These are phyloP conservation scores for Acanthamoeba triangularis DNA, from an alignment of 208 protist species.

Conservation along the genomic window DNA sequence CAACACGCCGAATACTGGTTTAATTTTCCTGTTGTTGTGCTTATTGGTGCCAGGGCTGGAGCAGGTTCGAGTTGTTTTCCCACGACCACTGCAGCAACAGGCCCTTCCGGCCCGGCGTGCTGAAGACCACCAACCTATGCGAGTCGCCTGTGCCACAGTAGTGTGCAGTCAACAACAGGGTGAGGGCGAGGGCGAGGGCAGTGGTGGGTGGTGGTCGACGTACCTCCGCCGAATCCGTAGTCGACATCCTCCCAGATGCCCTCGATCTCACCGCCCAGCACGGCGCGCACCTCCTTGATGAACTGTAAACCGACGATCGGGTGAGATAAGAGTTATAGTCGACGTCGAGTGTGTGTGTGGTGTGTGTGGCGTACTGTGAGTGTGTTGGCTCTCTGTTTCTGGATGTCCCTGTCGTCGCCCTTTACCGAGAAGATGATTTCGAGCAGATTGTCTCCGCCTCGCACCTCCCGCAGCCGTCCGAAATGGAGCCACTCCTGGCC, in stretches of 20 bases:
- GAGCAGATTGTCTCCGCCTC: neutral
- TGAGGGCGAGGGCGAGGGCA: neutral
- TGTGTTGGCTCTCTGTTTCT: neutral
- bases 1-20: no score
- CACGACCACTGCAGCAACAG: conserved; percentile 34
- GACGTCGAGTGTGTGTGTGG: neutral
- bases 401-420: neutral
- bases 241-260: conserved; percentile 20
- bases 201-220: no score
- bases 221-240: conserved; percentile 8
- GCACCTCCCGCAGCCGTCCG: neutral
- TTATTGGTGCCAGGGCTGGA: neutral
- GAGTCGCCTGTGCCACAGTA: neutral
- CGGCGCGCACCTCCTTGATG: conserved; percentile 17
- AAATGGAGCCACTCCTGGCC: neutral
- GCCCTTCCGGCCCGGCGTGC: neutral
- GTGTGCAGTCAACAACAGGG: neutral
- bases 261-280: conserved; percentile 14
- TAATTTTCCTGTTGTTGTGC: neutral
- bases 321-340: no score
- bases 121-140: conserved; percentile 11
- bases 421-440: neutral
- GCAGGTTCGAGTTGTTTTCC: conserved; percentile 12
- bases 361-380: neutral
- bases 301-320: neutral